Evolutionary conservation across 2,329 filamentous ascomycete species (phyloP).

Genomic region (Akanthomyces muscarius): DNA sequence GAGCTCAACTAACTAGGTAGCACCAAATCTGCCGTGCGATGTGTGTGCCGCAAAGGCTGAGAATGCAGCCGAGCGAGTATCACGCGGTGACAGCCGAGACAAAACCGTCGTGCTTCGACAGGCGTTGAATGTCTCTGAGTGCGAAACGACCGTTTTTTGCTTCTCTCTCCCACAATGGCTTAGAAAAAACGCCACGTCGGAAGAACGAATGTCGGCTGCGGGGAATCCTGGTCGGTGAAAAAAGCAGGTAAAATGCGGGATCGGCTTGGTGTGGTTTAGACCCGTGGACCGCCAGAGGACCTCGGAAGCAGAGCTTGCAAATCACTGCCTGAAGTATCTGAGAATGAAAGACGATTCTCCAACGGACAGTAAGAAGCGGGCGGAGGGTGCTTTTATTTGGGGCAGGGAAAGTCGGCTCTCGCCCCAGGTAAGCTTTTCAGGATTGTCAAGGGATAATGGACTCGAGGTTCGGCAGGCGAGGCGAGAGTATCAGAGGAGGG

Average conservation of each 20-base stretch:
- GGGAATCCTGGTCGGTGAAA: constrained; percentile 7
- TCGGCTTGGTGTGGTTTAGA: background rate
- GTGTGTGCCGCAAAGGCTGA: background rate
- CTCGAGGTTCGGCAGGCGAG: background rate
- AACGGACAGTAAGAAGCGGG: no score
- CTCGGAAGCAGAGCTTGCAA: background rate
- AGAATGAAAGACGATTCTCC: background rate
- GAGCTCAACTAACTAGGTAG: background rate
- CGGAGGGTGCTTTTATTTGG: no score
- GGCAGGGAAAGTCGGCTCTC: background rate
- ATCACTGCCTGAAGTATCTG: no score
- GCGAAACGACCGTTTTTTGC: no score
- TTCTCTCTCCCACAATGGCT: background rate
- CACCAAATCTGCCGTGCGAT: background rate
- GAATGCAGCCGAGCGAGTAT: background rate
- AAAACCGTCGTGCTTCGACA: background rate
- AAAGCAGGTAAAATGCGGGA: background rate
- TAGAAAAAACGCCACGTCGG: background rate
- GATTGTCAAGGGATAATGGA: background rate
- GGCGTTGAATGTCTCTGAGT: background rate
- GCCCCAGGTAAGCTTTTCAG: background rate
- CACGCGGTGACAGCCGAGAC: background rate
- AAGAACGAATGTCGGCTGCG: constrained; percentile 7
- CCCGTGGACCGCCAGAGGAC: background rate
- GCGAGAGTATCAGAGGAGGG: constrained; percentile 3